Conservation (phyloP, 495 filamentous ascomycete genomes). For the Penicillium crystallinum region DNA sequence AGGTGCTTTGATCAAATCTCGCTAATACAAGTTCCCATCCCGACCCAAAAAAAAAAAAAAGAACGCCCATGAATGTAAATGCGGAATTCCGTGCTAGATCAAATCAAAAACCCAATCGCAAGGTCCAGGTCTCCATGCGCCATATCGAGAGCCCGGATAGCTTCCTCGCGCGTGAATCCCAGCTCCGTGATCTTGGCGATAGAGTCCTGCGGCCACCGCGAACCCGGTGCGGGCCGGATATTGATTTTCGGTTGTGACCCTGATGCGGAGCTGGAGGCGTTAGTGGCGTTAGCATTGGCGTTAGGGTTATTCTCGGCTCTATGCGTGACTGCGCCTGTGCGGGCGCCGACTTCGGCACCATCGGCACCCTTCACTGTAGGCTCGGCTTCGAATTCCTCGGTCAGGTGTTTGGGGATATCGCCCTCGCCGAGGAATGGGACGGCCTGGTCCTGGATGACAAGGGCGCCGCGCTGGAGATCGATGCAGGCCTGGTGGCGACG, state of each 20-base stretch:
- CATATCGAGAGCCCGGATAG: slow-evolving; percentile 72
- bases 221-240: slow-evolving; percentile 31
- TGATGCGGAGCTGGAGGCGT: slow-evolving; percentile 20
- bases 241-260: slow-evolving; percentile 19
- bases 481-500: slow-evolving; percentile 90
- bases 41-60: no score
- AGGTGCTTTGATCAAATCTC: slow-evolving; percentile 14
- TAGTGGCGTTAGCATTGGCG: background rate
- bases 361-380: slow-evolving; percentile 80
- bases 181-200: slow-evolving; percentile 67
- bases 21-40: slow-evolving; percentile 20
- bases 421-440: slow-evolving; percentile 87
- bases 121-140: slow-evolving; percentile 81
- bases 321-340: slow-evolving; percentile 74
- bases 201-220: slow-evolving; percentile 38
- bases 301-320: slow-evolving; percentile 35
- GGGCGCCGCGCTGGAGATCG: slow-evolving; percentile 71
- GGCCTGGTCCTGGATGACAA: slow-evolving; percentile 82
- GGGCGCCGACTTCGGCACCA: slow-evolving; percentile 77
- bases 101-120: slow-evolving; percentile 79
- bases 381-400: slow-evolving; percentile 69
- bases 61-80: slow-evolving; percentile 13
- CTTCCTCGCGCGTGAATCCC: slow-evolving; percentile 72
- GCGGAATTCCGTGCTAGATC: slow-evolving; percentile 40
- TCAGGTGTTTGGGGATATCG: slow-evolving; percentile 76